Conservation (phyloP, 371 early-diverging fungal genomes). For the Quaeritorhiza haematococci region DNA sequence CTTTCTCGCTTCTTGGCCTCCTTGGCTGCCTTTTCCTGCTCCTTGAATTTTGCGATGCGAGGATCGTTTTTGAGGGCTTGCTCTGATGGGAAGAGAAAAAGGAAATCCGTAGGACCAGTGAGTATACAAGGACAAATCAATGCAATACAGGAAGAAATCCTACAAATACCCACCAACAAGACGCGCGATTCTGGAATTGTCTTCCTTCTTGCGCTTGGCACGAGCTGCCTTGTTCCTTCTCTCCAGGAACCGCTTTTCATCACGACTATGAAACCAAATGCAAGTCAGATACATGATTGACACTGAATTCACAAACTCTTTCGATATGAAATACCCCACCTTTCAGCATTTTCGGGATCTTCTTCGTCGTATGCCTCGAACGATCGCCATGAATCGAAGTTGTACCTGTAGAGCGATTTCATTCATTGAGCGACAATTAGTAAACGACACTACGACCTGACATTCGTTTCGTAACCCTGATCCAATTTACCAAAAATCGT, state of each 20-base stretch:
- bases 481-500: slow-evolving; percentile 79
- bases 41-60: slow-evolving; percentile 83
- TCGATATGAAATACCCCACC: slow-evolving; percentile 13
- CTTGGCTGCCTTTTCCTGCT: slow-evolving; percentile 82
- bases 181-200: slow-evolving; percentile 73
- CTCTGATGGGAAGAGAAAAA: slow-evolving; percentile 37
- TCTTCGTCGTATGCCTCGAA: slow-evolving; percentile 98
- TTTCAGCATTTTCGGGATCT: slow-evolving; percentile 78
- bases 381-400: slow-evolving; percentile 93
- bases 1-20: slow-evolving; percentile 85
- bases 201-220: slow-evolving; percentile 92
- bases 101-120: background rate
- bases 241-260: slow-evolving; percentile 92
- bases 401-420: too few species aligned
- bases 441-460: background rate
- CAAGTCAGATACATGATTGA: too few species aligned
- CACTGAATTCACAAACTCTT: too few species aligned
- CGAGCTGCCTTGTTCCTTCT: slow-evolving; percentile 92
- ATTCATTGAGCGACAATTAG: background rate
- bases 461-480: too few species aligned
- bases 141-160: slow-evolving; percentile 15
- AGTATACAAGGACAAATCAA: slow-evolving; percentile 55
- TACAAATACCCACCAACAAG: background rate
- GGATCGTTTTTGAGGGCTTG: slow-evolving; percentile 80
- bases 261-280: too few species aligned